phyloP scores from a whole-genome alignment of 148 eudicot species.

The Vaccinium corymbosum region DNA sequence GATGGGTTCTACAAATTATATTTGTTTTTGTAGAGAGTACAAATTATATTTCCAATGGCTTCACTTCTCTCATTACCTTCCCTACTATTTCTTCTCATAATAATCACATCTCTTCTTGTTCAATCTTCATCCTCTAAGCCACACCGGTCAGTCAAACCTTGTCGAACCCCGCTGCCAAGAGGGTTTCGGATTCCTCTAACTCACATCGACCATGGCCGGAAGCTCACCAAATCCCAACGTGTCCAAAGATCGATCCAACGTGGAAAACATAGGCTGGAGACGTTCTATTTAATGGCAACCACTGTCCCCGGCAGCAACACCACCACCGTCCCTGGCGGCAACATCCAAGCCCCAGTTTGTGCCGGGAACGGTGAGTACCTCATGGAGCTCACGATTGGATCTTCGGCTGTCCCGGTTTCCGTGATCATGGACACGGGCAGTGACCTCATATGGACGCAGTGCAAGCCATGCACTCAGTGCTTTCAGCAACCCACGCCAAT shows the following conservation, averaged over 20 bases:
- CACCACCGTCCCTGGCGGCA: not conserved
- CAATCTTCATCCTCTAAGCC: slow-evolving; percentile 10
- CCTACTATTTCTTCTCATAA: not conserved
- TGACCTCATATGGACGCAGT: slow-evolving; percentile 59
- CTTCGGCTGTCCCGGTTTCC: slow-evolving; percentile 13
- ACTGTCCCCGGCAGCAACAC: too few relatives aligned
- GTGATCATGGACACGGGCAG: slow-evolving; percentile 50
- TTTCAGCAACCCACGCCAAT: slow-evolving; percentile 34
- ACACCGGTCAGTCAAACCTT: not conserved
- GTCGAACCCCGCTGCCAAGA: not conserved
- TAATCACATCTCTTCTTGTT: not conserved
- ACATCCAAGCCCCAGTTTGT: slow-evolving; percentile 15
- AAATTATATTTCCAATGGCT: not conserved
- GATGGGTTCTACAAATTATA: not conserved
- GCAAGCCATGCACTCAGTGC: slow-evolving; percentile 47
- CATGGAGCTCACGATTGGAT: slow-evolving; percentile 30
- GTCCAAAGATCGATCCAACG: slow-evolving; percentile 14
- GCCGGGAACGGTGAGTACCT: slow-evolving; percentile 29
- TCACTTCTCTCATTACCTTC: not conserved
- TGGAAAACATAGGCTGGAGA: slow-evolving; percentile 8
- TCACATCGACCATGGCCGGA: not conserved
- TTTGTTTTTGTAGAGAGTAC: not conserved
- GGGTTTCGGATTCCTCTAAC: slow-evolving; percentile 13
- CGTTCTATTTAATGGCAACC: not conserved
- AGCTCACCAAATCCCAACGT: slow-evolving; percentile 18